Evolutionary conservation across 2,329 filamentous ascomycete species (phyloP).

Genomic region (Chaetomium sp.): DNA sequence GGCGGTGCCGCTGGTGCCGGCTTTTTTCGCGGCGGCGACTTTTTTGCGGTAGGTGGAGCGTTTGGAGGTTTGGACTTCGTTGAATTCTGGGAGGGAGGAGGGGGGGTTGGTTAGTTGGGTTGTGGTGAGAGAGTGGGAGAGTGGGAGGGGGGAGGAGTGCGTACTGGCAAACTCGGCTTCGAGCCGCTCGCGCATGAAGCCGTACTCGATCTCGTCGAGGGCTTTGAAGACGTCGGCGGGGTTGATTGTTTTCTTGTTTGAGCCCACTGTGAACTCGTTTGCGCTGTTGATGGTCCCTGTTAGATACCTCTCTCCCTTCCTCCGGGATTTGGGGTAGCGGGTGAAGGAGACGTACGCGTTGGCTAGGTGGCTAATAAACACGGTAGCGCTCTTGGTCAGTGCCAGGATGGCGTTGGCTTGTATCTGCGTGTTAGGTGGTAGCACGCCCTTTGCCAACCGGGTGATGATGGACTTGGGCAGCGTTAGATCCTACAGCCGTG

Average conservation of each 20-base stretch:
- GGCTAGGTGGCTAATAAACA: slow-evolving; percentile 81
- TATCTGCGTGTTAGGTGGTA: slow-evolving; percentile 80
- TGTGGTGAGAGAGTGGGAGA: slow-evolving; percentile 1
- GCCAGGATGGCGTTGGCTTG: slow-evolving; percentile 80
- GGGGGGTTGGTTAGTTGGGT: not conserved
- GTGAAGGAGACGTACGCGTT: slow-evolving; percentile 60
- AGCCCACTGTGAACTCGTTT: slow-evolving; percentile 67
- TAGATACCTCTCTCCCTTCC: not conserved
- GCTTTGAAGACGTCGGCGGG: slow-evolving; percentile 76
- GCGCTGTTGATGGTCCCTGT: slow-evolving; percentile 53
- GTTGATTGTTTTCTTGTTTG: slow-evolving; percentile 77
- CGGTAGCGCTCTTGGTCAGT: slow-evolving; percentile 77
- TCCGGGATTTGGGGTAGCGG: not conserved
- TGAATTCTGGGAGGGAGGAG: slow-evolving; percentile 60
- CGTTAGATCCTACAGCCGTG: slow-evolving; percentile 58
- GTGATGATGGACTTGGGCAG: slow-evolving; percentile 82
- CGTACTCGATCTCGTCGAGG: slow-evolving; percentile 74
- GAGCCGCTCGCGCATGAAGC: slow-evolving; percentile 67
- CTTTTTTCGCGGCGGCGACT: slow-evolving; percentile 64
- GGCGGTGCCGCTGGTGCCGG: slow-evolving; percentile 35
- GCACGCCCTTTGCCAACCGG: slow-evolving; percentile 74
- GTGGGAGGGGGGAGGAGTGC: slow-evolving; percentile 38
- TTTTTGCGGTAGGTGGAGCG: slow-evolving; percentile 72
- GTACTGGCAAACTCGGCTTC: slow-evolving; percentile 76
- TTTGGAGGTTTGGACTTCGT: slow-evolving; percentile 71